Base-by-base conservation (phyloP, 371 early-diverging fungal genomes). In the Zancudomyces culisetae region DNA sequence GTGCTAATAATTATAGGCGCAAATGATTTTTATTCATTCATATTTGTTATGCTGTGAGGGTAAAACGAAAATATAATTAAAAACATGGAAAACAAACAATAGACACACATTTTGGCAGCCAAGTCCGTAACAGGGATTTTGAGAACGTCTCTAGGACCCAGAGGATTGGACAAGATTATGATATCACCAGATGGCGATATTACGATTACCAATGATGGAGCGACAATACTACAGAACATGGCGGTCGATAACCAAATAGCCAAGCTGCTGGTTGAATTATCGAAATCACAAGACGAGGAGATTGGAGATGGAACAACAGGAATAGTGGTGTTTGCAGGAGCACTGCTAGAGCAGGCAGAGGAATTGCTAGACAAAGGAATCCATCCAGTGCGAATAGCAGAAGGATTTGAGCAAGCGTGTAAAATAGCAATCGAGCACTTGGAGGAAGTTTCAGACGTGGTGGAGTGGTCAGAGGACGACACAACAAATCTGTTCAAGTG, bases 261-360 rank as follows among this genome's bases (percentile, higher is more conserved):
- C 21, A 93, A 91, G 70, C 77, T 99, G 21, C 70, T 99, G 51
- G 96, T 98, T 18, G 93, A 98, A 70, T 73, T 99, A 47, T 93
- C 94, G 53, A 85, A 94, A 73, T 81, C 90, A 55, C 99, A 99
- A 76, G 99, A 99, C 73, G 95, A 99, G 62, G 99, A 99, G 74
- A 95, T 99, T 68, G 99, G 99, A 55, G 99, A 99, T 72, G 99
- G 99, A 52, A 99, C 99, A 28, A 99, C 99, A 18, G 92, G 98
- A 64, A 96, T 99, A 55, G 99, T 48, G 26, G 97, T 99, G 4
- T 78, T 99, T 52, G 99, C 99, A 42, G 91, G 98, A 49, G 91
- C 98, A 27, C 70, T 99, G 27, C 75, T 99, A 55, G 96, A 93
- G 69, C 89, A 98, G 70, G 91, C 98, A 28, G 95, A 95, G 69